Evolutionary conservation across 2,329 filamentous ascomycete genomes (phyloP), one percentile per base, ranked within the genome.

Genomic region (Dactylellina sp.): DNA sequence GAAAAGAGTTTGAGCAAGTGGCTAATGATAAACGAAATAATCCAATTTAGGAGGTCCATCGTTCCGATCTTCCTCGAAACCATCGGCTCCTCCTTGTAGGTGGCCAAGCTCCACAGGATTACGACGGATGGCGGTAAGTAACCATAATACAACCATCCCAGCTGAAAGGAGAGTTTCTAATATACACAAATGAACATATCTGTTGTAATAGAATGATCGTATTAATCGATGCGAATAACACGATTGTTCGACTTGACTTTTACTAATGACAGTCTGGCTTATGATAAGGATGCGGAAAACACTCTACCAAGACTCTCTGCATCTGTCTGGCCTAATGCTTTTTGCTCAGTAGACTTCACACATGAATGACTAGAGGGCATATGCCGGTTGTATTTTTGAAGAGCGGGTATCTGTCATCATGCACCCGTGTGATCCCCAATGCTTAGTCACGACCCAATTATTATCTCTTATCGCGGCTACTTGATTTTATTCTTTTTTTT

Each of bases 101-200:
- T 4, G 12, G 6, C 28, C 9, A 4, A 16, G 18, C 39, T 7
- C 46, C 55, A 1, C 5, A 49, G 7, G 70, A 52, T 44, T 50
- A 61, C n/a, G 70, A 74, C 12, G 55, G 56, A 18, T 66, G 61
- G 70, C 62, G 70, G 70, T 74, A 66, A 24, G 40, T 56, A 12
- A 12, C 12, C 37, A 40, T 32, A 32, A 32, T 9, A 9, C 9
- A 32, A 4, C 3, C 12, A 12, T 16, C 37, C 14, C 5, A 40
- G 12, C 32, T 6, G 12, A 35, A 35, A 35, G 12, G 32, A 12
- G 6, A 35, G 14, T 52, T 52, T 20, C 44, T 9, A 42, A 16
- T 18, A 20, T 24, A 6, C 37, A 2, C 16, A 2, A 25, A 3
- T 60, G 22, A 4, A 11, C 25, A 18, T 25, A 25, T n/a, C 28